Conservation (phyloP, 768 basidiomycete species). For the Tylopilus vinaceipallidus region DNA sequence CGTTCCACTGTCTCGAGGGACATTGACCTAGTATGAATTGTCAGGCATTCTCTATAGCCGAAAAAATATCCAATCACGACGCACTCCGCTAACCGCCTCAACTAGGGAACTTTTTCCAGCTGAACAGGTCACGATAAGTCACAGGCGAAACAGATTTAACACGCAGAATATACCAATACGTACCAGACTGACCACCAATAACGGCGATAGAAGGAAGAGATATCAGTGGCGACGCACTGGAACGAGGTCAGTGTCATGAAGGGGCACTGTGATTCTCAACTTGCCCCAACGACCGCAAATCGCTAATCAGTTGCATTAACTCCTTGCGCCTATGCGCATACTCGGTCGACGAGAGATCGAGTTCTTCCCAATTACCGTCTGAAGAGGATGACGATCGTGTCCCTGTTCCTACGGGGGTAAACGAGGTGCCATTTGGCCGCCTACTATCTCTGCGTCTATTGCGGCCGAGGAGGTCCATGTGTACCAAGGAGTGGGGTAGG, state of each 20-base stretch:
- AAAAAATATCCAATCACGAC: conserved; percentile 14
- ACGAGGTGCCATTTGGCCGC: not conserved
- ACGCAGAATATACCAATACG: conserved; percentile 11
- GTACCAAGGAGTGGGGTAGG: not conserved
- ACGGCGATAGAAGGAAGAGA: conserved; percentile 53
- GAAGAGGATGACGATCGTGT: conserved; percentile 8
- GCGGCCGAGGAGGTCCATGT: conserved; percentile 6
- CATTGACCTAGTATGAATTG: conserved; percentile 44
- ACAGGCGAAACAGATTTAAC: not conserved
- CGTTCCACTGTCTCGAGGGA: conserved; percentile 60
- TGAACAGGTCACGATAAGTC: conserved; percentile 18
- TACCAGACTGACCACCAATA: conserved; percentile 57
- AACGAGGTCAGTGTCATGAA: conserved; percentile 3
- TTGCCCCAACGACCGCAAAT: conserved; percentile 41
- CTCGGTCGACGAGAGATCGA: conserved; percentile 31
- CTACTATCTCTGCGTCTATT: not conserved
- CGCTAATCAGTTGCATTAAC: conserved; percentile 38
- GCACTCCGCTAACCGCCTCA: conserved; percentile 54
- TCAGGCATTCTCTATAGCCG: not conserved
- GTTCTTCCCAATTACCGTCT: conserved; percentile 12
- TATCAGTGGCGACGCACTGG: conserved; percentile 38
- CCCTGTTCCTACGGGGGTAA: not conserved
- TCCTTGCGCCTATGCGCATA: conserved; percentile 42
- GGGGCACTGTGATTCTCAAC: not conserved
- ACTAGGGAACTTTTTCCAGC: conserved; percentile 62